A percentile compares a stretch with the other conserved stretches of the same genome.
Conservation (phyloP, 1,284 basidiomycete genomes). For the Ceratobasidium sp. region DNA sequence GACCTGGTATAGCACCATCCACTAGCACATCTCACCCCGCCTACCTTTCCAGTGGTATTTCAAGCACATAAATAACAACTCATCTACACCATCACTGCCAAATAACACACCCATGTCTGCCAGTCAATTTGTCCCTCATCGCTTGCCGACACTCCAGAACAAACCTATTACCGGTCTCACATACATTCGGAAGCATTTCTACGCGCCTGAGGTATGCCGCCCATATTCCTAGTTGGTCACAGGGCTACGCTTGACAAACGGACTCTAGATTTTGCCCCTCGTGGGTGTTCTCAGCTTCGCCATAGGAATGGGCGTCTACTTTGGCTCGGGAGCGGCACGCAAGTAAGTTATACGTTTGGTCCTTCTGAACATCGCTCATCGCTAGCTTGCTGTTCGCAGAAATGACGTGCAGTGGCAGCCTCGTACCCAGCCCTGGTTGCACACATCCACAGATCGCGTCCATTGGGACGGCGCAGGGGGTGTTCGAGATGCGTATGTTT, state of each 20-base stretch:
- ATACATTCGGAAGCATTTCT: neutral
- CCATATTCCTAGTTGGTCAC: neutral
- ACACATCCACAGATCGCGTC: neutral
- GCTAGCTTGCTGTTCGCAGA: neutral
- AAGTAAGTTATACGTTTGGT: neutral
- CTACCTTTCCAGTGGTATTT: too few relatives aligned
- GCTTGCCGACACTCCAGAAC: neutral
- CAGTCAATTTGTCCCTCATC: constrained; percentile 7
- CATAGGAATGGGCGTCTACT: constrained; percentile 9
- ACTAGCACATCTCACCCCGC: too few relatives aligned
- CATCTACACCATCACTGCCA: neutral
- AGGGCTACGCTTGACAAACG: neutral
- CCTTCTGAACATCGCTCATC: neutral
- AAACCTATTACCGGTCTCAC: neutral
- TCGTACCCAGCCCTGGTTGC: neutral
- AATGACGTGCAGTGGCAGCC: neutral
- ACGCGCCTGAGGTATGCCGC: neutral
- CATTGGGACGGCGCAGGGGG: constrained; percentile 8
- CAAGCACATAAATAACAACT: too few relatives aligned
- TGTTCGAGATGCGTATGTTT: neutral
- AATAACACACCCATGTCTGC: constrained; percentile 2
- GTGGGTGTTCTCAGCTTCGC: constrained; percentile 6
- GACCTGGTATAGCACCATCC: too few relatives aligned
- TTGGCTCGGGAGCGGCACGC: constrained; percentile 17
- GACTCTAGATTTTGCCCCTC: neutral